A percentile compares a stretch with the other conserved stretches of the same genome.
These are phyloP conservation scores for Lathyrus aphaca DNA, from an alignment of 306 rosid genomes.

Conservation along the genomic window DNA sequence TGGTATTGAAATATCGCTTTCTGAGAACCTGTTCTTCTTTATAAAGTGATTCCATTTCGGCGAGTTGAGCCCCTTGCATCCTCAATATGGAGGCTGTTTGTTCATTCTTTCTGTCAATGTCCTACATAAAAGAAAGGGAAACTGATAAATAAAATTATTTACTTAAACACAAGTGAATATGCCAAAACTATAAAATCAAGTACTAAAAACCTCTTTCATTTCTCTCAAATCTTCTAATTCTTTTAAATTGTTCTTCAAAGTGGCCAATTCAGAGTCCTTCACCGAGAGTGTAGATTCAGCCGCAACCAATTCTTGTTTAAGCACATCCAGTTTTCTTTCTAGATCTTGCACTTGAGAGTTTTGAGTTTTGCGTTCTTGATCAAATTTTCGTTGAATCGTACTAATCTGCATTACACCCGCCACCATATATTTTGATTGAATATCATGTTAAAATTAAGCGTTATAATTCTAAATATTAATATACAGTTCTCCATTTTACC, in stretches of 20 bases:
- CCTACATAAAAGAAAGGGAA: conserved; percentile 53
- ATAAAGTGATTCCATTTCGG: conserved; percentile 86
- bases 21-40: conserved; percentile 92
- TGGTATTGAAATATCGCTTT: conserved; percentile 89
- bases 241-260: conserved; percentile 62
- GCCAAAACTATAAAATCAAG: conserved; percentile 2
- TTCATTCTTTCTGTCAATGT: conserved; percentile 93
- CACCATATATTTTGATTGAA: conserved; percentile 26
- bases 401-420: conserved; percentile 61
- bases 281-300: conserved; percentile 61
- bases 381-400: conserved; percentile 54
- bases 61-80: conserved; percentile 94
- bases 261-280: conserved; percentile 68
- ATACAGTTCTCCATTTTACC: conserved; percentile 46
- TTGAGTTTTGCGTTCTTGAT: conserved; percentile 62
- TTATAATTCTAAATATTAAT: conserved; percentile 20
- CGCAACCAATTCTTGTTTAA: conserved; percentile 58
- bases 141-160: conserved; percentile 3
- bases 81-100: conserved; percentile 87
- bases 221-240: conserved; percentile 95
- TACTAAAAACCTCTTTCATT: conserved; percentile 85
- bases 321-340: conserved; percentile 64
- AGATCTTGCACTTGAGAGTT: conserved; percentile 61
- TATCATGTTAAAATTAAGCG: conserved; percentile 27
- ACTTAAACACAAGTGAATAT: conserved; percentile 17